phyloP scores from a whole-genome alignment of 2,329 filamentous ascomycete genomes.

The Neonectria magnoliae region DNA sequence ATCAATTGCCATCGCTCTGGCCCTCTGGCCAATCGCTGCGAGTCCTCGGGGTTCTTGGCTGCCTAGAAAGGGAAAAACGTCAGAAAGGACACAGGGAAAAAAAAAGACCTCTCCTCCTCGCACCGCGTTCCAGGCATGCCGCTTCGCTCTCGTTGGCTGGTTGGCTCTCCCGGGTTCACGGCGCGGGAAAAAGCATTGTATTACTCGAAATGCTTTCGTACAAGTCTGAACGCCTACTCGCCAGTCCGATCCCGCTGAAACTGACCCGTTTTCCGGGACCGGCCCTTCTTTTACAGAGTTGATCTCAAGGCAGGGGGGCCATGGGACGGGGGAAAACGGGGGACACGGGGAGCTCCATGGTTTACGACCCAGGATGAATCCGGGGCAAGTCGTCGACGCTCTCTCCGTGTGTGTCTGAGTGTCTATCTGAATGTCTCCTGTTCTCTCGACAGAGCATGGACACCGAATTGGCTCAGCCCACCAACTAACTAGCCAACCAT shows the following conservation, averaged over 20 bases:
- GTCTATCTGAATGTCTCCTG: not conserved
- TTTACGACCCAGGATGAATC: slow-evolving; percentile 14
- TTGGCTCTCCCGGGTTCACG: not conserved
- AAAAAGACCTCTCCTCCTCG: not conserved
- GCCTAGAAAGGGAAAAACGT: slow-evolving; percentile 26
- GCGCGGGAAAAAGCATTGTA: not conserved
- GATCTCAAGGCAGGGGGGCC: not conserved
- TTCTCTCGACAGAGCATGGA: not conserved
- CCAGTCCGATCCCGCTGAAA: not conserved
- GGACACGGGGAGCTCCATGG: slow-evolving; percentile 2
- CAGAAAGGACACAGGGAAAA: not conserved
- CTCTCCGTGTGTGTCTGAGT: not conserved
- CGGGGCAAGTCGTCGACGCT: not conserved
- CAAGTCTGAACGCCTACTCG: not conserved
- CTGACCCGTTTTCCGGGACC: not conserved
- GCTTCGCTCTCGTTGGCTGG: not conserved
- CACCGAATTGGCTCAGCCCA: not conserved
- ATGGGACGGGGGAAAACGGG: slow-evolving; percentile 13
- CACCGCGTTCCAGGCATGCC: slow-evolving; percentile 8
- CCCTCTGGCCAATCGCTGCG: slow-evolving; percentile 30
- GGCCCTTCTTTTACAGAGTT: not conserved
- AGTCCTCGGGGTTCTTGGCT: slow-evolving; percentile 11
- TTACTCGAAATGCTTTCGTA: not conserved
- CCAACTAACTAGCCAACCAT: not conserved
- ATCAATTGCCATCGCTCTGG: slow-evolving; percentile 43